Percentiles rank a stretch among this genome's conserved stretches.
Evolutionary conservation across 805 yeast genomes (phyloP).

Genomic region (Nakazawaea anatomiae): DNA sequence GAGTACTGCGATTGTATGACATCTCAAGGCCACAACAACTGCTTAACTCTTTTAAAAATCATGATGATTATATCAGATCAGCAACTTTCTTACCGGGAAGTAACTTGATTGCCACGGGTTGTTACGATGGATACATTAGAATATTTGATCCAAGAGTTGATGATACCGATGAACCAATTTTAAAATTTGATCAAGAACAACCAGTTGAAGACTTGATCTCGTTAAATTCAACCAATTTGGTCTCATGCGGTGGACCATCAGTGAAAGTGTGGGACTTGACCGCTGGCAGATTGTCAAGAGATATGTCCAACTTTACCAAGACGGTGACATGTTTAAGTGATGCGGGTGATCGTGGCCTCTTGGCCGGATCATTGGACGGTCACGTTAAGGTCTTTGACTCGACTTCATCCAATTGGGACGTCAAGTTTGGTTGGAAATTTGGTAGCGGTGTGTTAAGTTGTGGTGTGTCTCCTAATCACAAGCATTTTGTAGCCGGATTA

Average conservation of each 20-base stretch:
- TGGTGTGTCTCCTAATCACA: slow-evolving; percentile 81
- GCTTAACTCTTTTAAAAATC: slow-evolving; percentile 59
- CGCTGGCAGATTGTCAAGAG: slow-evolving; percentile 64
- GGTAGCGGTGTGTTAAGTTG: slow-evolving; percentile 89
- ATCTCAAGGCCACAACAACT: slow-evolving; percentile 76
- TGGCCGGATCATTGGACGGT: slow-evolving; percentile 95
- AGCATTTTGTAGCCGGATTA: slow-evolving; percentile 89
- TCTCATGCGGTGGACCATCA: slow-evolving; percentile 73
- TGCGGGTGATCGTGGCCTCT: slow-evolving; percentile 70
- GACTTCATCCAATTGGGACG: slow-evolving; percentile 67
- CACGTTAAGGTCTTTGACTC: slow-evolving; percentile 94
- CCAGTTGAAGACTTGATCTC: slow-evolving; percentile 87
- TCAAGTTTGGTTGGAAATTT: slow-evolving; percentile 95
- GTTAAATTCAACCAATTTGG: slow-evolving; percentile 65
- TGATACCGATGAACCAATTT: slow-evolving; percentile 41
- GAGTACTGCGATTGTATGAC: slow-evolving; percentile 83
- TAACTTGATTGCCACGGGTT: slow-evolving; percentile 83
- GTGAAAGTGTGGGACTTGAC: slow-evolving; percentile 91
- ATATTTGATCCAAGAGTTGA: slow-evolving; percentile 72
- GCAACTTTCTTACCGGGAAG: slow-evolving; percentile 72
- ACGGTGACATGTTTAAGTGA: slow-evolving; percentile 81
- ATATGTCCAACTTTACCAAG: slow-evolving; percentile 84
- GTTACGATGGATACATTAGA: slow-evolving; percentile 85
- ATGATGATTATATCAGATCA: slow-evolving; percentile 83
- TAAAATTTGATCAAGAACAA: slow-evolving; percentile 61